Evolutionary conservation across 208 protist species (phyloP).

Genomic region (Blechomonas ayalai): DNA sequence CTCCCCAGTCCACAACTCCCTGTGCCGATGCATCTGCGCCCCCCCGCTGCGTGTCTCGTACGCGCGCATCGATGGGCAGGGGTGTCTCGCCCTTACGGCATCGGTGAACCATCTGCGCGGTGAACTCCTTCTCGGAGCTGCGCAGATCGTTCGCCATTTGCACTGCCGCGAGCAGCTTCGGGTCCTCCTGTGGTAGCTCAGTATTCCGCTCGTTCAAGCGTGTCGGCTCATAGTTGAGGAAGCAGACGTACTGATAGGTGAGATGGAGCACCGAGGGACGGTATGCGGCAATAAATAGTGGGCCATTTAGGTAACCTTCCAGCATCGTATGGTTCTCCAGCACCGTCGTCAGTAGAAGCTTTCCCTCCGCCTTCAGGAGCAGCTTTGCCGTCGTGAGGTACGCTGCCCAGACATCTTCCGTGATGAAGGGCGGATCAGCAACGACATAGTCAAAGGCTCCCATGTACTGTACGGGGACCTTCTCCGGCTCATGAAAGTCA

Average conservation of each 20-base stretch:
- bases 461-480: conserved; percentile 64
- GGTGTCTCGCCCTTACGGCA: conserved; percentile 45
- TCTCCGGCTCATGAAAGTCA: conserved; percentile 77
- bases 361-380: conserved; percentile 49
- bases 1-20: conserved; percentile 8
- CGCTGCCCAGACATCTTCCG: conserved; percentile 74
- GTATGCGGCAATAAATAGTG: conserved; percentile 79
- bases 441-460: conserved; percentile 86
- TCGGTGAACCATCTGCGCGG: conserved; percentile 45
- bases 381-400: conserved; percentile 70
- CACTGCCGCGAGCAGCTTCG: conserved; percentile 30
- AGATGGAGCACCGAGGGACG: conserved; percentile 74
- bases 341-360: conserved; percentile 87
- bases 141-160: conserved; percentile 69
- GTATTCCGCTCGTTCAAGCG: conserved; percentile 12
- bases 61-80: conserved; percentile 39
- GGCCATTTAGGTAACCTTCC: conserved; percentile 39
- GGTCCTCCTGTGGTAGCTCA: conserved; percentile 19
- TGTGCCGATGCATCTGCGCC: conserved; percentile 5
- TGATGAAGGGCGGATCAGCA: conserved; percentile 94
- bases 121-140: conserved; percentile 56
- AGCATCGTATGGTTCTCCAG: conserved; percentile 88
- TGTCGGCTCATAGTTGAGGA: conserved; percentile 77
- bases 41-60: conserved; percentile 9
- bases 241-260: conserved; percentile 93